Evolutionary conservation across 2,329 filamentous ascomycete species (phyloP).

Genomic region (Microdochium bolleyi): DNA sequence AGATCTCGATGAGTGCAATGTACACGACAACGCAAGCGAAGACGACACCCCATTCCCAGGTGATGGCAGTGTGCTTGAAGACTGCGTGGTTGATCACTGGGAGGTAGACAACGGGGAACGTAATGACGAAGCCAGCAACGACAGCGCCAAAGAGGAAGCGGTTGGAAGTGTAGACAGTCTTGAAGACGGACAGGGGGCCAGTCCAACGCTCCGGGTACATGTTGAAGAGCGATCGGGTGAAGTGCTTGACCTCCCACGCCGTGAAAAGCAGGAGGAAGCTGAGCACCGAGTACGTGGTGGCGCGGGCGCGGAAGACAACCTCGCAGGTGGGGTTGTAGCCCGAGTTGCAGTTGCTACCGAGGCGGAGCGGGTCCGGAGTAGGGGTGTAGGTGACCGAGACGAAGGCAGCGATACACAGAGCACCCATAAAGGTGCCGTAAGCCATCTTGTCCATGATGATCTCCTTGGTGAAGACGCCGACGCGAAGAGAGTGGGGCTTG

Average conservation of each 20-base stretch:
- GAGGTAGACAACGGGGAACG: constrained; percentile 59
- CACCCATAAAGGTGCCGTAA: constrained; percentile 57
- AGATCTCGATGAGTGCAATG: constrained; percentile 55
- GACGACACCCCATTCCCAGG: constrained; percentile 68
- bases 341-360: constrained; percentile 53
- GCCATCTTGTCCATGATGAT: constrained; percentile 60
- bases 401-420: constrained; percentile 53
- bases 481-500: constrained; percentile 52
- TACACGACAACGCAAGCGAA: constrained; percentile 51
- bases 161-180: constrained; percentile 57
- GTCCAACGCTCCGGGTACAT: constrained; percentile 48
- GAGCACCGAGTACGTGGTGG: constrained; percentile 61
- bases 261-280: constrained; percentile 62
- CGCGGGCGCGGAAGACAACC: constrained; percentile 56
- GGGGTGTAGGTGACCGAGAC: constrained; percentile 45
- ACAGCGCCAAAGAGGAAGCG: constrained; percentile 60
- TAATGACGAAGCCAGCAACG: constrained; percentile 48
- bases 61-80: constrained; percentile 62
- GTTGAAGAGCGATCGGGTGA: constrained; percentile 60
- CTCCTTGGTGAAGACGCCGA: constrained; percentile 56
- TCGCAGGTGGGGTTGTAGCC: constrained; percentile 39
- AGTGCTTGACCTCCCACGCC: constrained; percentile 68
- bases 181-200: constrained; percentile 41
- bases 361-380: constrained; percentile 23
- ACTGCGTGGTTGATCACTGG: constrained; percentile 57